Percentiles rank a stretch among this genome's conserved stretches.
Conservation (phyloP, 2,329 filamentous ascomycete genomes). For the Neonectria faginata region DNA sequence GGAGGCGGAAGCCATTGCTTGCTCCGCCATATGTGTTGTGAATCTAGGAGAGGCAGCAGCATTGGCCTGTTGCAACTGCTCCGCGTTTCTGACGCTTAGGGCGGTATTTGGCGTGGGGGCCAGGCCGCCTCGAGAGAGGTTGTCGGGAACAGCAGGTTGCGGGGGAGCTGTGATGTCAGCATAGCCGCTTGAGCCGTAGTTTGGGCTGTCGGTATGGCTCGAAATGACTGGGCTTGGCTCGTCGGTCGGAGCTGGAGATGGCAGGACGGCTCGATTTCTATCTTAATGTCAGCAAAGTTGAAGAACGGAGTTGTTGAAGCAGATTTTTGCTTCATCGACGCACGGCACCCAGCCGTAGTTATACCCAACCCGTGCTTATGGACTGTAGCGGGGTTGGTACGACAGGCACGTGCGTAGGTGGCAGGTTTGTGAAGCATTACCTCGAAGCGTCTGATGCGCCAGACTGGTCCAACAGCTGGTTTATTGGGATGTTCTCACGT, state of each 20-base stretch:
- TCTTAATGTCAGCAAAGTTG: constrained; percentile 32
- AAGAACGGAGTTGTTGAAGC: constrained; percentile 1
- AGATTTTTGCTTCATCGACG: constrained; percentile 6
- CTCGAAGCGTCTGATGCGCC: constrained; percentile 16
- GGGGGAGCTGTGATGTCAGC: constrained; percentile 25
- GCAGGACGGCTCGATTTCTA: constrained; percentile 57
- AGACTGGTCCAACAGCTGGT: constrained; percentile 28
- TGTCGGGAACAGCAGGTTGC: constrained; percentile 22
- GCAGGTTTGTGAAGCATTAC: constrained; percentile 7
- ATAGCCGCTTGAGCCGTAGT: constrained; percentile 32
- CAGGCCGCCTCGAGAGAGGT: constrained; percentile 24
- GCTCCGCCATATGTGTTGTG: background rate
- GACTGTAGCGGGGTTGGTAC: background rate
- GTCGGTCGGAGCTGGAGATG: constrained; percentile 73
- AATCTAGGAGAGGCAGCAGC: background rate
- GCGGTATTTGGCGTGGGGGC: constrained; percentile 2
- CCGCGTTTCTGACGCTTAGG: background rate
- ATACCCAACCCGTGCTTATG: background rate
- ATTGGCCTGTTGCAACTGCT: background rate
- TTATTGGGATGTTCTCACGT: constrained; percentile 20
- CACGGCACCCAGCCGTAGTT: constrained; percentile 3
- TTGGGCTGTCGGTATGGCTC: constrained; percentile 51
- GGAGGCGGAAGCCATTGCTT: constrained; percentile 17
- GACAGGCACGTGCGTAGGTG: background rate
- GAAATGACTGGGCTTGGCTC: constrained; percentile 63